Evolutionary conservation across 2,329 filamentous ascomycete genomes (phyloP).

Genomic region (Beauveria sp.): DNA sequence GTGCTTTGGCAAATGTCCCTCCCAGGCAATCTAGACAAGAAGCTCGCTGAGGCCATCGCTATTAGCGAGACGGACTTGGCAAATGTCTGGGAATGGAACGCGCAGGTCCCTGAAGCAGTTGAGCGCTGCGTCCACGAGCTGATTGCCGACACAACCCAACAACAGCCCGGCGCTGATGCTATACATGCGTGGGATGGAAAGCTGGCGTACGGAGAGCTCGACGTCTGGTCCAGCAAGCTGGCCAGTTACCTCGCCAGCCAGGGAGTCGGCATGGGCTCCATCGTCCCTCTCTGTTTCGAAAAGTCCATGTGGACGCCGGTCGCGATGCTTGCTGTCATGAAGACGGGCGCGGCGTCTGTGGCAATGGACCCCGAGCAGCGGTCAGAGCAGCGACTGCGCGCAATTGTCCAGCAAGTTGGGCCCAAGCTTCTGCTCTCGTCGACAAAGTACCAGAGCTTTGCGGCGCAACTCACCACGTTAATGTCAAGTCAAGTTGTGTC

Average conservation of each 20-base stretch:
- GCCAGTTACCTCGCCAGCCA: conserved; percentile 11
- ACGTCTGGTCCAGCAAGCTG: conserved; percentile 12
- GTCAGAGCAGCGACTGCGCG: conserved; percentile 12
- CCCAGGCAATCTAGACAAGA: neutral
- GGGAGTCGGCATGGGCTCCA: conserved; percentile 21
- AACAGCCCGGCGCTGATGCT: conserved; percentile 26
- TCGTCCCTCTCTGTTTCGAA: conserved; percentile 19
- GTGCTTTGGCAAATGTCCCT: conserved; percentile 4
- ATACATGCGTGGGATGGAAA: conserved; percentile 36
- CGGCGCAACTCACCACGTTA: neutral
- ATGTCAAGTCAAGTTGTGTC: neutral
- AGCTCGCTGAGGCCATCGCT: neutral
- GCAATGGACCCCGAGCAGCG: conserved; percentile 20
- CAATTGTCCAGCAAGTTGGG: conserved; percentile 15
- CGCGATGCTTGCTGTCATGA: conserved; percentile 18
- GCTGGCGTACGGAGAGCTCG: conserved; percentile 32
- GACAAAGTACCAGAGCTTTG: conserved; percentile 10
- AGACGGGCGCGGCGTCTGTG: conserved; percentile 19
- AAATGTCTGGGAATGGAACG: conserved; percentile 11
- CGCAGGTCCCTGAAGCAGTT: conserved; percentile 11
- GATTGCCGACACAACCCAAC: conserved; percentile 27
- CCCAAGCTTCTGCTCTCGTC: conserved; percentile 17
- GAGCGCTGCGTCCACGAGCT: conserved; percentile 32
- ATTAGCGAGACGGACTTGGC: conserved; percentile 13
- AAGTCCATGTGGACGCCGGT: conserved; percentile 20